Evolutionary conservation across 2,329 filamentous ascomycete genomes (phyloP).

Genomic region (Pseudogymnoascus sp.): DNA sequence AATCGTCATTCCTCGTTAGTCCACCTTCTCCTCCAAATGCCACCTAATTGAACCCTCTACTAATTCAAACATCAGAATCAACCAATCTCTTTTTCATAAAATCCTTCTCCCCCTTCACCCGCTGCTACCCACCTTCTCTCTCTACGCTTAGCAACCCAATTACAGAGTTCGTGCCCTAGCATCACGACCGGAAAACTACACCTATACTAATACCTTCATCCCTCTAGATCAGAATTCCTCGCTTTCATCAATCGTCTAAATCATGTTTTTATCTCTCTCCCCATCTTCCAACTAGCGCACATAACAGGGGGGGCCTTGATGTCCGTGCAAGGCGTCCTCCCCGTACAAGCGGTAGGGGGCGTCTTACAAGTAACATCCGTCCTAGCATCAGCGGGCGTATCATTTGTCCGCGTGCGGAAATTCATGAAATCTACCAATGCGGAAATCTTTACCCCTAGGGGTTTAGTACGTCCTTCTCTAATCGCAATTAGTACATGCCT

Average conservation of each 20-base stretch:
- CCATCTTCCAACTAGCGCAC: conserved; percentile 21
- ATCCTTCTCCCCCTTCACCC: conserved; percentile 18
- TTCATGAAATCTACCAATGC: conserved; percentile 16
- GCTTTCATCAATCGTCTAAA: conserved; percentile 26
- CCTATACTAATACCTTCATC: background rate
- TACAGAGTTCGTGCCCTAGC: background rate
- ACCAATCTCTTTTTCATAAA: conserved; percentile 19
- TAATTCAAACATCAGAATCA: conserved; percentile 11
- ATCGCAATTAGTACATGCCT: background rate
- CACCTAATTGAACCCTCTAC: background rate
- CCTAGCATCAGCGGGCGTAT: conserved; percentile 16
- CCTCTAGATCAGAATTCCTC: conserved; percentile 19
- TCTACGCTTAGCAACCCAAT: conserved; percentile 12
- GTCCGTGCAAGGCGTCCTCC: conserved; percentile 17
- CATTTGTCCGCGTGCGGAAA: conserved; percentile 14
- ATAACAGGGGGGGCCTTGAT: conserved; percentile 20
- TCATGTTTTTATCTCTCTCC: conserved; percentile 23
- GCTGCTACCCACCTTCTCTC: conserved; percentile 13
- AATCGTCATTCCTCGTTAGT: conserved; percentile 16
- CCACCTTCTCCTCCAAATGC: background rate
- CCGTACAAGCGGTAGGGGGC: conserved; percentile 18
- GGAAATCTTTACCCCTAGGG: conserved; percentile 13
- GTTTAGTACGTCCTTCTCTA: conserved; percentile 4
- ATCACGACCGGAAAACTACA: background rate
- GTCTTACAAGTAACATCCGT: conserved; percentile 19